phyloP scores from a whole-genome alignment of 306 rosid genomes.

The Sphenostylis stenocarpa region DNA sequence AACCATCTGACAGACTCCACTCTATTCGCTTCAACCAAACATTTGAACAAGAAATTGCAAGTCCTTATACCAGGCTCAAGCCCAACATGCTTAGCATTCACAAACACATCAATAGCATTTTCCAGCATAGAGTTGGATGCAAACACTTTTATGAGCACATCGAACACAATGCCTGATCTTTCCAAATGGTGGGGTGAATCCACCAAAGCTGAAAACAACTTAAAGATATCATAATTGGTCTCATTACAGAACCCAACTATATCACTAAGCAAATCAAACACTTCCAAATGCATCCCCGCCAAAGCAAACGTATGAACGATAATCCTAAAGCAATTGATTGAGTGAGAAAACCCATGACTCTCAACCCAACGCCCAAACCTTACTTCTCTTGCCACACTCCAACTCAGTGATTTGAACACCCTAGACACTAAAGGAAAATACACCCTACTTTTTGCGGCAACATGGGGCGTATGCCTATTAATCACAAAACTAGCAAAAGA shows the following conservation, averaged over 20 bases:
- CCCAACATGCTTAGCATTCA: slow-evolving; percentile 47
- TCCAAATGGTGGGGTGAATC: slow-evolving; percentile 46
- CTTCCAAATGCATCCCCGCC: slow-evolving; percentile 54
- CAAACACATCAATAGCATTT: slow-evolving; percentile 53
- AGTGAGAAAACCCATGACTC: slow-evolving; percentile 46
- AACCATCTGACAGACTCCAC: slow-evolving; percentile 45
- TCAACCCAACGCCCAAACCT: slow-evolving; percentile 51
- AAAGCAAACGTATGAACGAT: slow-evolving; percentile 56
- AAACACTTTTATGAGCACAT: slow-evolving; percentile 57
- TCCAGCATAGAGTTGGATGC: slow-evolving; percentile 67
- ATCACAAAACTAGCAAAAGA: slow-evolving; percentile 13
- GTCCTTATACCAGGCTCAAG: slow-evolving; percentile 42
- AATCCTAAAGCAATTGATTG: slow-evolving; percentile 48
- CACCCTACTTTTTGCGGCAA: not conserved
- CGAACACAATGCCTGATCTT: slow-evolving; percentile 45
- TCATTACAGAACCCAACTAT: slow-evolving; percentile 41
- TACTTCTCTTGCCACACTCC: slow-evolving; percentile 44
- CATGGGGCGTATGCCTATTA: not conserved
- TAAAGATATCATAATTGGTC: slow-evolving; percentile 33
- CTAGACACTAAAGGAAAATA: slow-evolving; percentile 42
- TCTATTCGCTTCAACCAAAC: slow-evolving; percentile 57
- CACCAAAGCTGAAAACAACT: slow-evolving; percentile 46
- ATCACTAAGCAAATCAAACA: slow-evolving; percentile 56
- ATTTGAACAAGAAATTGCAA: slow-evolving; percentile 72
- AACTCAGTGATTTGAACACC: slow-evolving; percentile 58